Base-by-base conservation (phyloP, 805 yeast genomes). In the Yarrowia sp. region DNA sequence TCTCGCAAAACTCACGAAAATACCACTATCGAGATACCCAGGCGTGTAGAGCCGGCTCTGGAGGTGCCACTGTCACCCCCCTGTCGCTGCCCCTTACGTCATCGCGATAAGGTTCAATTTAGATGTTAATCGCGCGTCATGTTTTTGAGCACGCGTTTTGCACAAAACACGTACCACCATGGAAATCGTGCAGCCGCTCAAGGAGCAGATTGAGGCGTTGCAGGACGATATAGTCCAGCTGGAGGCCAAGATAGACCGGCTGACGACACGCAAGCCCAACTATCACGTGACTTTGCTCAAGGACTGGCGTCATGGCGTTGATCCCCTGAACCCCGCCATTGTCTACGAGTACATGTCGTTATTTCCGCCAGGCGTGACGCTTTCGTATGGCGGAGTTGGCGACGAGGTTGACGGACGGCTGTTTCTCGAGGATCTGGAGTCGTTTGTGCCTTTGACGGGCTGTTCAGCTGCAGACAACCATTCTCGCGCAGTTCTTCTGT, bases 381-480 rank as follows among this genome's bases (percentile, higher is more conserved):
- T 58, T 12, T 58, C 64, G 19, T 58, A 9, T 10, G 64, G 64
- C 4, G 64, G 42, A 58, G 40, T 43, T 2, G 17, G 40, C n/a
- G 64, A 58, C 19, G 64, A 58, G 64, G 9, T 24, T 2, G 64
- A 58, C 13, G 64, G 64, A 7, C 64, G 64, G 30, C 50, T 58
- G 10, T 58, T 58, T 19, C 50, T 58, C 40, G 50, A 42, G 17
- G 64, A 58, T 33, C 50, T 58, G 14, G 64, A 58, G 50, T 17
- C 33, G 9, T 58, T 58, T 42, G 64, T 58, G 5, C 64, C 64
- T 3, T n/a, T 2, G 1, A 58, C 64, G 7, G 64, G 64, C 8
- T 39, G 43, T 14, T n/a, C n/a, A 7, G 24, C 30, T 6, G 17
- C 50, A 3, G 64, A 58, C 40, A 43, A 58, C 40, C 64, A 58